Evolutionary conservation across 345 rosid genomes (phyloP).

Genomic region (Citrus glauca): DNA sequence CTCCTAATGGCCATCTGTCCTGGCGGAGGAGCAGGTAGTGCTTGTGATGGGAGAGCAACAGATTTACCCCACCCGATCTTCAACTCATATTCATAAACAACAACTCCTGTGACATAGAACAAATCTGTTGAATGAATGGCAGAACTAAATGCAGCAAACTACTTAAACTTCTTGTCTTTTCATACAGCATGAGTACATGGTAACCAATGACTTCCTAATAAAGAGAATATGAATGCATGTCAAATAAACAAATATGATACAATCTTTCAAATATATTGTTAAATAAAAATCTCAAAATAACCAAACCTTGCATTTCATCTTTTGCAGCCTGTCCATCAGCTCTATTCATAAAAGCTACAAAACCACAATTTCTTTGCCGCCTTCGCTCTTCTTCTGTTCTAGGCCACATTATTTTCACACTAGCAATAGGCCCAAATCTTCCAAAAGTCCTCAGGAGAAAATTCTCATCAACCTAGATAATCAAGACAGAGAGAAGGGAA

Average conservation of each 20-base stretch:
- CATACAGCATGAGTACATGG: background rate
- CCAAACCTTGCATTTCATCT: slow-evolving; percentile 98
- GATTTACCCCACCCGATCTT: slow-evolving; percentile 99
- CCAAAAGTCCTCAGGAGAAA: slow-evolving; percentile 97
- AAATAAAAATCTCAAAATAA: background rate
- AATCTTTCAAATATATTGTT: background rate
- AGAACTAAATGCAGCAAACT: background rate
- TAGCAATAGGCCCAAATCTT: slow-evolving; percentile 99
- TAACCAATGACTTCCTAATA: background rate
- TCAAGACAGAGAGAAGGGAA: slow-evolving; percentile 11
- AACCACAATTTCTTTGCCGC: slow-evolving; percentile 94
- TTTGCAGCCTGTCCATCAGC: slow-evolving; percentile 99
- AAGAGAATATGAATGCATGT: background rate
- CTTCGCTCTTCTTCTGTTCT: slow-evolving; percentile 95
- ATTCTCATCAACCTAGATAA: slow-evolving; percentile 89
- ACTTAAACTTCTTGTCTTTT: background rate
- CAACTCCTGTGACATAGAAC: slow-evolving; percentile 57
- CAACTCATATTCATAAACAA: slow-evolving; percentile 92
- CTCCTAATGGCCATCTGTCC: slow-evolving; percentile 99
- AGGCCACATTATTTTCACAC: slow-evolving; percentile 99
- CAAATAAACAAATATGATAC: background rate
- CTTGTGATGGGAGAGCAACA: slow-evolving; percentile 98
- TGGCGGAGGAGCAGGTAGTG: slow-evolving; percentile 98
- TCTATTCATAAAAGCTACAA: slow-evolving; percentile 97
- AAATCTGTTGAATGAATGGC: slow-evolving; percentile 1